A percentile compares a stretch with the other conserved stretches of the same genome.
Evolutionary conservation across 2,329 filamentous ascomycete species (phyloP).

Genomic region (Parastagonospora nodorum): DNA sequence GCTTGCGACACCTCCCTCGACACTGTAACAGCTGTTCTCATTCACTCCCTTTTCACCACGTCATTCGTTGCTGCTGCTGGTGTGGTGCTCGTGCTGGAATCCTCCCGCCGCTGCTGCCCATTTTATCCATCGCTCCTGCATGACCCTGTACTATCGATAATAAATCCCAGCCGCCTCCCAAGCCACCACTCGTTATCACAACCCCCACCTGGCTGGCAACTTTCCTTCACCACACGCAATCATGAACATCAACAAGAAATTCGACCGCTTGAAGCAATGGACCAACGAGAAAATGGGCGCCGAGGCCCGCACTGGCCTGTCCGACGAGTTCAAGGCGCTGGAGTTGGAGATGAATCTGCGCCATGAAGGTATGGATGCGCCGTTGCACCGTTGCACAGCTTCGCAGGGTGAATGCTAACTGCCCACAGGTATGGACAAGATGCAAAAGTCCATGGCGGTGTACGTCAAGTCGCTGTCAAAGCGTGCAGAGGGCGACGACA

Average conservation of each 20-base stretch:
- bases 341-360: conserved; percentile 89
- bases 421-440: conserved; percentile 78
- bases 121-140: conserved; percentile 9
- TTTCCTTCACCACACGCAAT: conserved; percentile 15
- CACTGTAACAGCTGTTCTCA: too few relatives aligned
- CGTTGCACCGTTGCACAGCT: not conserved
- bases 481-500: conserved; percentile 82
- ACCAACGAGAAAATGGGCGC: conserved; percentile 94
- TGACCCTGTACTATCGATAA: conserved; percentile 19
- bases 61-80: not conserved
- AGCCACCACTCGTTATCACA: conserved; percentile 15
- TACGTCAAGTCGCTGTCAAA: conserved; percentile 90
- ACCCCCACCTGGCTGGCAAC: conserved; percentile 17
- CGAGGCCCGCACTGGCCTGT: conserved; percentile 83
- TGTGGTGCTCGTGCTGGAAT: not conserved
- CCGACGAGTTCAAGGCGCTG: conserved; percentile 88
- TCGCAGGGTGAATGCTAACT: conserved; percentile 13
- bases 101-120: conserved; percentile 16
- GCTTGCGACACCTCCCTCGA: conserved; percentile 1
- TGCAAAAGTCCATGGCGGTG: conserved; percentile 81
- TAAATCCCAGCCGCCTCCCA: conserved; percentile 14
- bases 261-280: conserved; percentile 98
- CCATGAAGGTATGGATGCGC: conserved; percentile 75
- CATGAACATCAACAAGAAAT: conserved; percentile 79
- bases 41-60: not conserved